Base-by-base conservation (phyloP, 73 alveolate genomes). In the Symbiodinium pilosum region DNA sequence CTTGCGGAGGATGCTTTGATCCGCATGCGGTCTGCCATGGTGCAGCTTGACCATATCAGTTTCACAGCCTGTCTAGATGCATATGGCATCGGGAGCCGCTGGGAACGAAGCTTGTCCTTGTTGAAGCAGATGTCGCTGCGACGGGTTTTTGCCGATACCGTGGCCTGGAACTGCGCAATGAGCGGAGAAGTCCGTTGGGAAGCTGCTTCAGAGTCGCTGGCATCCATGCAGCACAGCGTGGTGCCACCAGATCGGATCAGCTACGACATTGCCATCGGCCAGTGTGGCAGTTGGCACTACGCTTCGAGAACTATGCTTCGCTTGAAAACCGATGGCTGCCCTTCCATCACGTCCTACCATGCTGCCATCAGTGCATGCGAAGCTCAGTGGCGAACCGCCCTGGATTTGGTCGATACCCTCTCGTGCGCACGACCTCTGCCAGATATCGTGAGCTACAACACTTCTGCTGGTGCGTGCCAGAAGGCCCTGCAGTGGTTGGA, bases 81-180 rank as follows among this genome's bases (percentile, higher is more conserved):
- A 24, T 26, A 36, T 36, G 77, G 77, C 38, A 32, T 32, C 21
- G 77, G 38, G 28, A 36, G 28, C 36, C 36, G 32, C 16, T 64
- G 77, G 77, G 28, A 36, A 64, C 11, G 77, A 36, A 26, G 38
- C 30, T 64, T 16, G 77, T 64, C 28, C 77, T 36, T 64, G 77
- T 28, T 64, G 77, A 24, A 9, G 11, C 41, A 64, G 38, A 59
- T 88, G 95, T 21, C 18, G 47, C 14, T 32, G 21, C 42, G 47
- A 6, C 30, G 39, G 16, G 47, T 88, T 38, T 87, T 41, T 26
- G 73, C 95, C 4, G 75, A 88, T 21, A 43, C 41, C 36, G 95
- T 88, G 1, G 71, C 95, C 26, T 88, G 73, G 73, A 88, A 84
- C 47, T 83, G 87, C 41, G 95, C 95, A 20, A 88, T 88, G 75